These are phyloP conservation scores for Microglena sp. DNA, from an alignment of 139 green algal genomes.

Conservation along the genomic window DNA sequence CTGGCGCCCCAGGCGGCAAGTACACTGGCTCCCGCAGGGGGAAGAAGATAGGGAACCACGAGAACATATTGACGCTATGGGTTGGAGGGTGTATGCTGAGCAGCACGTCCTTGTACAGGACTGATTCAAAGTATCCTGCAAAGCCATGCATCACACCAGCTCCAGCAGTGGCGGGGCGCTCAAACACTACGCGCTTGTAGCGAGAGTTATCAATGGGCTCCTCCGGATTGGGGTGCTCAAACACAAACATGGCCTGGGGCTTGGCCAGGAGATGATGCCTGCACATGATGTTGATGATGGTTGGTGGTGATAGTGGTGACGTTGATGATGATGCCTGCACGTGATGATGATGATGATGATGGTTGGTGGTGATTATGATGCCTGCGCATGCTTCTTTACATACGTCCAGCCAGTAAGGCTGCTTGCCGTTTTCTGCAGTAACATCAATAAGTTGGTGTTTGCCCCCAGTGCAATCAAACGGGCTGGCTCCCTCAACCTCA, in stretches of 20 bases:
- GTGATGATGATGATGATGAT: no score
- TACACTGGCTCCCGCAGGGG: conserved; percentile 71
- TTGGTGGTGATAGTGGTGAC: no score
- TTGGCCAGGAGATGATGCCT: conserved; percentile 41
- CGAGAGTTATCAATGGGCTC: conserved; percentile 65
- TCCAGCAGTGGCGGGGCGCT: conserved; percentile 24
- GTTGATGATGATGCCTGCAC: no score
- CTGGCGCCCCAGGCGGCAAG: conserved; percentile 34
- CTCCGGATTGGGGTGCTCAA: conserved; percentile 72
- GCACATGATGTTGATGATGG: background rate
- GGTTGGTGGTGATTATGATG: no score
- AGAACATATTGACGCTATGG: conserved; percentile 83
- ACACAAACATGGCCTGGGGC: conserved; percentile 78
- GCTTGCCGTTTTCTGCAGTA: no score
- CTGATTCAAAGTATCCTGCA: conserved; percentile 91
- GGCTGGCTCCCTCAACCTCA: no score
- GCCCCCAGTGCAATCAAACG: no score
- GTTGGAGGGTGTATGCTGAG: conserved; percentile 83
- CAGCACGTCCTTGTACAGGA: conserved; percentile 78
- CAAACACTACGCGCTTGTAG: conserved; percentile 53
- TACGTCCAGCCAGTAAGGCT: no score
- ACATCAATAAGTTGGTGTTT: no score
- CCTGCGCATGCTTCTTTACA: no score
- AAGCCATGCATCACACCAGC: conserved; percentile 76
- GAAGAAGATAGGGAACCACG: conserved; percentile 94